phyloP scores from a whole-genome alignment of 108 stramenopile genomes.

The Discostella pseudostelligera region DNA sequence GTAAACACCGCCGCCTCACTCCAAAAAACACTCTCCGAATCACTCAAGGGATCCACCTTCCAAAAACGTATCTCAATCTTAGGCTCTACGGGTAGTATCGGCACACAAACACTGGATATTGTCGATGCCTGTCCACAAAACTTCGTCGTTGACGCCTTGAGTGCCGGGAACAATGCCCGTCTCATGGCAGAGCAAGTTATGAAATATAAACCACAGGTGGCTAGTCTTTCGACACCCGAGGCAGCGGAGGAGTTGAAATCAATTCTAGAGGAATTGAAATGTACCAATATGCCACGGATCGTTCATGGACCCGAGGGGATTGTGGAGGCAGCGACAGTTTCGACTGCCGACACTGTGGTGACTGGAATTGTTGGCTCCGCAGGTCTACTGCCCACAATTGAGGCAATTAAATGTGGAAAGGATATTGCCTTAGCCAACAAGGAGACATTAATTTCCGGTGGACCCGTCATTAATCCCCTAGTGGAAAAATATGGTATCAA shows the following conservation, averaged over 20 bases:
- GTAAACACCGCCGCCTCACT: conserved; percentile 74
- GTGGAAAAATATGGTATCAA: conserved; percentile 91
- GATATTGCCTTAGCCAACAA: conserved; percentile 97
- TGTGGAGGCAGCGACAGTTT: conserved; percentile 75
- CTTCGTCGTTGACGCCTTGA: conserved; percentile 89
- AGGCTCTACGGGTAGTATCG: conserved; percentile 93
- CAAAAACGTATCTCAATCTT: conserved; percentile 84
- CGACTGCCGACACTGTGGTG: conserved; percentile 84
- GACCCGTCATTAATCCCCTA: conserved; percentile 94
- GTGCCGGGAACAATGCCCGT: conserved; percentile 84
- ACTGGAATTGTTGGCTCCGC: conserved; percentile 97
- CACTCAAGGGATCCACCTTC: conserved; percentile 77
- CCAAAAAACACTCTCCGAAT: conserved; percentile 62
- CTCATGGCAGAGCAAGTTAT: conserved; percentile 91
- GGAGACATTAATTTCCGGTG: conserved; percentile 97
- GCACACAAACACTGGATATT: conserved; percentile 96
- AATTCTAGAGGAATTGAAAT: conserved; percentile 52
- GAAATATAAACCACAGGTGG: conserved; percentile 83
- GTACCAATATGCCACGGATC: conserved; percentile 70
- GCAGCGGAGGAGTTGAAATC: conserved; percentile 60
- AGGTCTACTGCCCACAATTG: conserved; percentile 91
- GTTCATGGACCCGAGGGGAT: conserved; percentile 83
- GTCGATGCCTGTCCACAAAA: conserved; percentile 91
- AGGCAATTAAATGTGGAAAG: conserved; percentile 92
- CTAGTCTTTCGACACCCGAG: conserved; percentile 61